A percentile compares a stretch with the other conserved stretches of the same genome.
Conservation (phyloP, 805 yeast genomes). For the Phaffomyces opuntiae region DNA sequence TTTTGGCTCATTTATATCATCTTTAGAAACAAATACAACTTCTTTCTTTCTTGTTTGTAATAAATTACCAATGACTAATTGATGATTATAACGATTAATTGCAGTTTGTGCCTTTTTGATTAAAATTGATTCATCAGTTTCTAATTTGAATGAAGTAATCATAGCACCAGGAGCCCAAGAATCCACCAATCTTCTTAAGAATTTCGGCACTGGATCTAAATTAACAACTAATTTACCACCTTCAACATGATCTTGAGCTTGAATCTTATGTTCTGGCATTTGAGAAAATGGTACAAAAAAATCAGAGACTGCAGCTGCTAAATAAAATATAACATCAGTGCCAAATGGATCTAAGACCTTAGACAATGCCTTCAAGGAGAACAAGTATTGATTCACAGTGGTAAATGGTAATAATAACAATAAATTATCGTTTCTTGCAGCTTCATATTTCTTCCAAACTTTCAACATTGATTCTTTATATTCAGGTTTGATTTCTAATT, state of each 20-base stretch:
- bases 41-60: slow-evolving; percentile 82
- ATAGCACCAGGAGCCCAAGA: slow-evolving; percentile 93
- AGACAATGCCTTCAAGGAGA: slow-evolving; percentile 68
- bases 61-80: slow-evolving; percentile 88
- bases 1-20: slow-evolving; percentile 24
- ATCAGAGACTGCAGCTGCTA: slow-evolving; percentile 98
- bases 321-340: slow-evolving; percentile 61
- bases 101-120: slow-evolving; percentile 75
- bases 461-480: slow-evolving; percentile 55
- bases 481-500: slow-evolving; percentile 53
- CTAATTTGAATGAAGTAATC: slow-evolving; percentile 91
- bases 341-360: slow-evolving; percentile 49
- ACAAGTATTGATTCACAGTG: slow-evolving; percentile 89
- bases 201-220: slow-evolving; percentile 94
- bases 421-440: slow-evolving; percentile 25
- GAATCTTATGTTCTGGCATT: slow-evolving; percentile 92
- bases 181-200: slow-evolving; percentile 78
- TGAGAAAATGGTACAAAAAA: slow-evolving; percentile 84
- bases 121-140: slow-evolving; percentile 71
- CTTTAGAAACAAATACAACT: slow-evolving; percentile 73
- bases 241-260: slow-evolving; percentile 52
- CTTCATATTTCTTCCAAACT: slow-evolving; percentile 48
- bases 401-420: slow-evolving; percentile 76
- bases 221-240: slow-evolving; percentile 75
- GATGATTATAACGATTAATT: slow-evolving; percentile 80